These are phyloP conservation scores for Imleria badia DNA, from an alignment of 768 basidiomycete genomes.

Conservation along the genomic window DNA sequence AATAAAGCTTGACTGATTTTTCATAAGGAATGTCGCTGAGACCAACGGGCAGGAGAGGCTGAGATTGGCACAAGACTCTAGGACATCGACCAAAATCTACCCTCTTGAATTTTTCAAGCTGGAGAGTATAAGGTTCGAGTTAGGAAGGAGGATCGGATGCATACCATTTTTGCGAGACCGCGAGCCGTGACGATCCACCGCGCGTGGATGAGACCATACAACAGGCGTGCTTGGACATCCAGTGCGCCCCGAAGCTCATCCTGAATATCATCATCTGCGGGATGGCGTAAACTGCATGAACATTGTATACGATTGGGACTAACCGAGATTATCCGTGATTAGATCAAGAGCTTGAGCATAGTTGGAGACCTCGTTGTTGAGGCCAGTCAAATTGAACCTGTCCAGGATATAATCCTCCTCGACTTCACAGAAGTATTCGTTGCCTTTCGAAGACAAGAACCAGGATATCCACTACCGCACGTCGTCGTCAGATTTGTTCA, in stretches of 20 bases:
- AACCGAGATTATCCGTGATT: conserved; percentile 94
- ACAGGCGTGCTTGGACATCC: conserved; percentile 88
- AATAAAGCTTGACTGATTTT: conserved; percentile 98
- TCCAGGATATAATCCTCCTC: conserved; percentile 99
- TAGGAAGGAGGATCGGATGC: background rate
- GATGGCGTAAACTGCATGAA: background rate
- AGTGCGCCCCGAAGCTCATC: conserved; percentile 91
- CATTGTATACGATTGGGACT: conserved; percentile 24
- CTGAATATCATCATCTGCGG: conserved; percentile 86
- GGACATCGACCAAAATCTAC: conserved; percentile 99
- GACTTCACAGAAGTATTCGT: conserved; percentile 99
- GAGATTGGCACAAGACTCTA: conserved; percentile 91
- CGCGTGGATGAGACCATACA: conserved; percentile 97
- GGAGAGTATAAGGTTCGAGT: conserved; percentile 3
- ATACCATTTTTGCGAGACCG: conserved; percentile 93
- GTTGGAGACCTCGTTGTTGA: conserved; percentile 95
- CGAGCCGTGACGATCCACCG: conserved; percentile 95
- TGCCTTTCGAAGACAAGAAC: conserved; percentile 96
- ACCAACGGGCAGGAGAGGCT: conserved; percentile 95
- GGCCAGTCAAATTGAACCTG: conserved; percentile 95
- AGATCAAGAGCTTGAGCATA: conserved; percentile 93
- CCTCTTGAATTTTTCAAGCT: conserved; percentile 97
- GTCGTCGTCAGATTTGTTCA: conserved; percentile 14
- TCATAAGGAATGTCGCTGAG: conserved; percentile 97
- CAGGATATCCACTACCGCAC: conserved; percentile 87